Evolutionary conservation across 2,329 filamentous ascomycete genomes (phyloP), one percentile per base, ranked within the genome.

Genomic region (Didymella segeticola): DNA sequence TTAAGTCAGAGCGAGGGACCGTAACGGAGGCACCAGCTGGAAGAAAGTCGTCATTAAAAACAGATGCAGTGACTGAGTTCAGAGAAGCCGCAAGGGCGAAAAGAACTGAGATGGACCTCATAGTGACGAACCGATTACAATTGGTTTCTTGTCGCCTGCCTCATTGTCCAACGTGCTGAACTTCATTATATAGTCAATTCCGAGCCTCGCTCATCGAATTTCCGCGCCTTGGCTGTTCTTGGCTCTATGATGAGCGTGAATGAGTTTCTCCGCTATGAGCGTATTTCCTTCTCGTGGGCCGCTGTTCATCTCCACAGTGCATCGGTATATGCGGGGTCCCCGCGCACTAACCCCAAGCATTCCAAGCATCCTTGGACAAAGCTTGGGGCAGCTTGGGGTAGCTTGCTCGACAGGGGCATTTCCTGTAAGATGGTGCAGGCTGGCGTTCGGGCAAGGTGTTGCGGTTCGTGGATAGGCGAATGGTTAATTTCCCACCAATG

Each of bases 341-440:
- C 58, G 53, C 60, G 47, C 41, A 45, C 58, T 63, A 61, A 53
- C 51, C 50, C 43, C 47, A 61, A 59, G 58, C 14, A 39, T 37
- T 38, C 42, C 43, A 56, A 59, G 58, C 36, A 30, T 55, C 38
- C 50, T 61, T 51, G 46, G 54, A 12, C n/a, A 52, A 63, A 57
- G 60, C 60, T 62, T 62, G 55, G 42, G 52, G 52, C 43, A 47
- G 56, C 57, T 63, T 63, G 53, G 37, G 51, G 45, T 46, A 33
- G 50, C 57, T 58, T 57, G 45, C 30, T 31, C n/a, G 29, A n/a
- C 15, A 20, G 15, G 33, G 47, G 9, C 34, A 11, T 20, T 22
- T 39, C 5, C 10, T 29, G 30, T 19, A 12, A 47, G 25, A 29
- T 41, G 25, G 14, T 76, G 69, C 76, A 75, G n/a, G 22, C 19